Conservation (phyloP, 768 basidiomycete species). For the Ephemerocybe angulata region DNA sequence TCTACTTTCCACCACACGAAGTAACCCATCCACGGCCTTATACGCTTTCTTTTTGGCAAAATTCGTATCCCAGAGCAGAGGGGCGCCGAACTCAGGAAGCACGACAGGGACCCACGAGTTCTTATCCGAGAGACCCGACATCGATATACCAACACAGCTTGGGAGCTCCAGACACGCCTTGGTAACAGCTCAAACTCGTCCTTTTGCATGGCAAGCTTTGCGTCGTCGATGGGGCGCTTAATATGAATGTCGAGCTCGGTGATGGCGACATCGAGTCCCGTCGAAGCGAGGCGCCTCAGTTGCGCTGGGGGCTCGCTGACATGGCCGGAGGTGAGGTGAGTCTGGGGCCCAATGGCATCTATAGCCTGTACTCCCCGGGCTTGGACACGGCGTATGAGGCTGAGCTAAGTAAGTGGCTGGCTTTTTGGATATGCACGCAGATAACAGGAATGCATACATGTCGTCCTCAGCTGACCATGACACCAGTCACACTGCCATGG, state of each 20-base stretch:
- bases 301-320: conserved; percentile 48
- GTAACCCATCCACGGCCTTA: conserved; percentile 22
- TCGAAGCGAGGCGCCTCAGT: conserved; percentile 49
- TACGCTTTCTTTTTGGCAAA: conserved; percentile 26
- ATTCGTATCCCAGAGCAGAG: conserved; percentile 25
- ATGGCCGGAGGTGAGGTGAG: conserved; percentile 56
- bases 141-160: conserved; percentile 41
- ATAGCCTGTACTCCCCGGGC: conserved; percentile 47
- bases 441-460: too few relatives aligned
- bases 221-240: conserved; percentile 45
- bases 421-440: too few relatives aligned
- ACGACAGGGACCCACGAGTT: conserved; percentile 24
- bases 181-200: conserved; percentile 57
- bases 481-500: too few relatives aligned
- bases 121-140: conserved; percentile 46
- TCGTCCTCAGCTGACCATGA: too few relatives aligned
- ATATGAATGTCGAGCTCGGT: conserved; percentile 69
- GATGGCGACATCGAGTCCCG: conserved; percentile 65
- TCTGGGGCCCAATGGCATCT: conserved; percentile 60
- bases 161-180: conserved; percentile 45
- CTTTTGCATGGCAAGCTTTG: conserved; percentile 43
- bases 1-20: too few relatives aligned
- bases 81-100: conserved; percentile 14
- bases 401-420: too few relatives aligned
- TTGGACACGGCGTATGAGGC: conserved; percentile 46